Evolutionary conservation across 1,284 basidiomycete species (phyloP).

Genomic region (Fomitopsis palustris): DNA sequence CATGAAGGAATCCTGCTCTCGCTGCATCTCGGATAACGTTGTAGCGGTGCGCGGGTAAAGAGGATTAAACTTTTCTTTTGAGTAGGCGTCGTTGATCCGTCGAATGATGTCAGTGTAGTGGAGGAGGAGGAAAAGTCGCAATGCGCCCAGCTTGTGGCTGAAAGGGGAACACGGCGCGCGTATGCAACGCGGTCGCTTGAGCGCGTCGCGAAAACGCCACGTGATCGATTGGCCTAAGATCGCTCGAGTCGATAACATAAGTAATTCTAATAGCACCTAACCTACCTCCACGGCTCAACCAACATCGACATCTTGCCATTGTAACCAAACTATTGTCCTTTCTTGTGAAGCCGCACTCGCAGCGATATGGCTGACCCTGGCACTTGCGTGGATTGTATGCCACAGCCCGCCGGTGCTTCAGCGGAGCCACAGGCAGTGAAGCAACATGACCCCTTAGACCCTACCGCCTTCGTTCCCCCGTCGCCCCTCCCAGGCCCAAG

Average conservation of each 20-base stretch:
- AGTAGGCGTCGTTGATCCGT: no score
- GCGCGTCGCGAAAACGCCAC: conserved; percentile 6
- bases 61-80: no score
- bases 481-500: conserved; percentile 40
- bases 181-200: conserved; percentile 13
- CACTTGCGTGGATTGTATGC: conserved; percentile 21
- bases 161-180: conserved; percentile 12
- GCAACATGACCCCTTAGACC: conserved; percentile 38
- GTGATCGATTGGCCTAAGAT: conserved; percentile 11
- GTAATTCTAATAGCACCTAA: not conserved
- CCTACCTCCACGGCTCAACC: not conserved
- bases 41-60: no score
- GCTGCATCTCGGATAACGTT: conserved; percentile 11
- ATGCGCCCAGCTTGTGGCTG: not conserved
- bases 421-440: not conserved
- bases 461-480: conserved; percentile 60
- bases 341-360: no score
- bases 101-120: no score
- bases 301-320: not conserved
- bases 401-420: conserved; percentile 1
- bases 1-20: conserved; percentile 22
- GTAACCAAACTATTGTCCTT: not conserved
- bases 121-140: not conserved
- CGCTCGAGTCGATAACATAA: conserved; percentile 2
- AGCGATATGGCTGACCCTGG: conserved; percentile 13